Evolutionary conservation across 2,329 filamentous ascomycete species (phyloP), one percentile per base, ranked within the genome.

Genomic region (Aquanectria penicillioides): DNA sequence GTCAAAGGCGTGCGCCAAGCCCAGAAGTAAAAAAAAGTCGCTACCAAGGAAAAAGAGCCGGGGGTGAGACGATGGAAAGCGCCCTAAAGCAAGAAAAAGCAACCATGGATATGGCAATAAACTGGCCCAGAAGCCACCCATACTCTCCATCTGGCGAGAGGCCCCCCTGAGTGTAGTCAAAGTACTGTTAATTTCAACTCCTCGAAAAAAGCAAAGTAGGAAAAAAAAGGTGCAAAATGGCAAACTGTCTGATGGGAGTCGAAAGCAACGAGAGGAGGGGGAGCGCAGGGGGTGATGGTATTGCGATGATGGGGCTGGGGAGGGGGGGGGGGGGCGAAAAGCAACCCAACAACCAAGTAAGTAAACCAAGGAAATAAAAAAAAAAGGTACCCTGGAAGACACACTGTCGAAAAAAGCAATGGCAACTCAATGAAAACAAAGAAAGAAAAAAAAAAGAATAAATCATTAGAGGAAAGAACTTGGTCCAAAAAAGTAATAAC

Each of bases 101-200:
- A 59, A 54, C 31, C 29, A 59, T 59, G 51, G 63, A 63, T 58
- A 67, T 64, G 53, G 47, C 58, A 63, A 54, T 49, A 54, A 53
- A 63, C 44, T 49, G 28, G 54, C 34, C 51, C 31, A 41, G 28
- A 56, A 61, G 59, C 56, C 46, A 57, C 61, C 57, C 43, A 34
- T 54, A 59, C 63, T 68, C 63, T 49, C 26, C 64, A 49, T 47
- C 31, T 58, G 49, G 33, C 41, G 55, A 56, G 60, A 63, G 36
- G 49, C 34, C 18, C 40, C 56, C 56, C 52, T 36, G 53, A 34
- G 34, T 34, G 44, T 57, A 26, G 56, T 43, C 33, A 12, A 48
- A 37, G 57, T 47, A 44, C 44, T 54, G 53, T 17, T 50, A 61
- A 52, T 57, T 53, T 44, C 43, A 25, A 54, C 37, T 43, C 29